phyloP scores from a whole-genome alignment of 208 protist species.

The Leishmania tropica region DNA sequence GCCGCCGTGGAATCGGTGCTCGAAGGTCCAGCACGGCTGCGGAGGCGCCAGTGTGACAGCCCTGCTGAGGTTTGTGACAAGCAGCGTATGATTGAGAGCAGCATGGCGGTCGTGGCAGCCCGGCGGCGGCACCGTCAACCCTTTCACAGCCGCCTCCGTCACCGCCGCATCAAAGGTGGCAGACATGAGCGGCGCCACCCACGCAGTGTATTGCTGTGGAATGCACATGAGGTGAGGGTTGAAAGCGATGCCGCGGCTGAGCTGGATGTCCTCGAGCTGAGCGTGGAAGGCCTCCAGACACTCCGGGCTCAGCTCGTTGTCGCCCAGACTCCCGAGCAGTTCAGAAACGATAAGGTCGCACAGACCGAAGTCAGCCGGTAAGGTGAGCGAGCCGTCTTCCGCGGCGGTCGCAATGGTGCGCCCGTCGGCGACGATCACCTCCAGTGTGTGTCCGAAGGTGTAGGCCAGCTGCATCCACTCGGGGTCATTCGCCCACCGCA shows the following conservation, averaged over 20 bases:
- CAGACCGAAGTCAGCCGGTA: slow-evolving; percentile 71
- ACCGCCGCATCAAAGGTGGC: slow-evolving; percentile 54
- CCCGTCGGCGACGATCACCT: slow-evolving; percentile 92
- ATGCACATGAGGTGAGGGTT: slow-evolving; percentile 71
- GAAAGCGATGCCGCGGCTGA: slow-evolving; percentile 29
- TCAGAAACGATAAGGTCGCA: slow-evolving; percentile 98
- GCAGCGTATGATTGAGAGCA: slow-evolving; percentile 69
- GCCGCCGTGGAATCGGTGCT: slow-evolving; percentile 35
- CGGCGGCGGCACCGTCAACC: slow-evolving; percentile 53
- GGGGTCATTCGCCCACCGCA: slow-evolving; percentile 56
- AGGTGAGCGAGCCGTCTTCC: slow-evolving; percentile 11
- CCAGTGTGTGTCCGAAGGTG: slow-evolving; percentile 87
- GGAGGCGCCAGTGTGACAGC: slow-evolving; percentile 51
- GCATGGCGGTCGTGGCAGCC: slow-evolving; percentile 57
- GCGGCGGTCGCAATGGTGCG: slow-evolving; percentile 56
- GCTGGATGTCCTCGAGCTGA: slow-evolving; percentile 63
- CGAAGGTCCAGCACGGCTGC: slow-evolving; percentile 84
- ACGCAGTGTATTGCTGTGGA: slow-evolving; percentile 78
- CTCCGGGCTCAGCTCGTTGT: slow-evolving; percentile 99
- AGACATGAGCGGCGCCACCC: slow-evolving; percentile 80
- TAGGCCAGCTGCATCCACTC: slow-evolving; percentile 59
- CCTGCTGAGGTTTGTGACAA: slow-evolving; percentile 71
- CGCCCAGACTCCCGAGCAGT: slow-evolving; percentile 98
- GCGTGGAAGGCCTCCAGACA: slow-evolving; percentile 96
- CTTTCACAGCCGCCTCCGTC: slow-evolving; percentile 54